Percentiles rank a stretch among this genome's conserved stretches.
phyloP scores from a whole-genome alignment of 371 early-diverging fungal species.

The Zychaea mexicana region DNA sequence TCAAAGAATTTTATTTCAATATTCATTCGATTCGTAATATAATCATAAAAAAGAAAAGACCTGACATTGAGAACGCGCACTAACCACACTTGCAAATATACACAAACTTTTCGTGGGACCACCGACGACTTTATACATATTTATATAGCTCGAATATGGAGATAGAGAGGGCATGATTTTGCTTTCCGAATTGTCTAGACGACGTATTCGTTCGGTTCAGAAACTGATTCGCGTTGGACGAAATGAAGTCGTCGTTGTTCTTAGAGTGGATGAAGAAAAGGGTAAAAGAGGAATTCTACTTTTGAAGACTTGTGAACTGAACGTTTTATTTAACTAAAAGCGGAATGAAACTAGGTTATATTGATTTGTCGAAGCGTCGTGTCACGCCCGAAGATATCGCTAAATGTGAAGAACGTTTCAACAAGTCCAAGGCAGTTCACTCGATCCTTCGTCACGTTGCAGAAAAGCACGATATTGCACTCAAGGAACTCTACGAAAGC shows the following conservation, averaged over 20 bases:
- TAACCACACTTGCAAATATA: not conserved
- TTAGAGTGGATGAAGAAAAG: slow-evolving; percentile 99
- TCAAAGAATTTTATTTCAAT: no score
- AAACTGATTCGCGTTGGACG: slow-evolving; percentile 97
- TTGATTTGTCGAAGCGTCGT: slow-evolving; percentile 98
- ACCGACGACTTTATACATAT: no score
- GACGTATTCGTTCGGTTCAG: slow-evolving; percentile 98
- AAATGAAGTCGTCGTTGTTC: slow-evolving; percentile 97
- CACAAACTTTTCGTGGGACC: slow-evolving; percentile 2
- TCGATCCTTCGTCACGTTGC: slow-evolving; percentile 91
- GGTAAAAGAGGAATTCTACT: slow-evolving; percentile 90
- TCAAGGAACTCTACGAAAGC: slow-evolving; percentile 88
- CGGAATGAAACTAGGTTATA: slow-evolving; percentile 83
- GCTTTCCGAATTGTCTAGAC: slow-evolving; percentile 93
- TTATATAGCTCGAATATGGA: slow-evolving; percentile 73
- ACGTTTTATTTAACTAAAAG: no score
- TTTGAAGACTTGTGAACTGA: no score
- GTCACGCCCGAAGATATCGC: slow-evolving; percentile 96
- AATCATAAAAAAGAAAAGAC: not conserved
- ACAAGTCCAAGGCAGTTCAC: slow-evolving; percentile 95
- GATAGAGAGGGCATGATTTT: slow-evolving; percentile 98
- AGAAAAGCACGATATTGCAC: slow-evolving; percentile 79
- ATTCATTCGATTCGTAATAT: no score
- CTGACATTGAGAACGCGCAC: not conserved
- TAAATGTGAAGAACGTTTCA: slow-evolving; percentile 95